phyloP scores from a whole-genome alignment of 345 rosid species.

The Euphorbia pulcherrima region DNA sequence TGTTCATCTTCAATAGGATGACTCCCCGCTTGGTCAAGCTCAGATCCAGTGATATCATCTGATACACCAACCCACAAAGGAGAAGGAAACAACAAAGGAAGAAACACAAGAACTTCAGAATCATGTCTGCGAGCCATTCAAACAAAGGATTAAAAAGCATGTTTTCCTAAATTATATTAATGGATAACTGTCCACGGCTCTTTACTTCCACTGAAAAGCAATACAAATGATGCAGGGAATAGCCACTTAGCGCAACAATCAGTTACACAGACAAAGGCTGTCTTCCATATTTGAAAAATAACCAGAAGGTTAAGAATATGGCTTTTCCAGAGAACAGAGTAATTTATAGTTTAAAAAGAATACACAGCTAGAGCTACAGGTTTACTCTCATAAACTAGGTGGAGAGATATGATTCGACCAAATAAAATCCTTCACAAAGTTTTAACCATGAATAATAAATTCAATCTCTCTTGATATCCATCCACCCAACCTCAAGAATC shows the following conservation, averaged over 20 bases:
- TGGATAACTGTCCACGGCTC: neutral
- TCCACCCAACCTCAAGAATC: neutral
- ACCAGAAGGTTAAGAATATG: neutral
- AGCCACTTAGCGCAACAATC: neutral
- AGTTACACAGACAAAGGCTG: neutral
- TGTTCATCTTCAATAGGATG: constrained; percentile 23
- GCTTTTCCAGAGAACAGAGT: neutral
- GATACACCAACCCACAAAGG: constrained; percentile 16
- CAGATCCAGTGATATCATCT: constrained; percentile 70
- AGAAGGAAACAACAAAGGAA: constrained; percentile 1
- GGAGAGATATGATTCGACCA: neutral
- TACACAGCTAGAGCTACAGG: neutral
- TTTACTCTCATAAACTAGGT: neutral
- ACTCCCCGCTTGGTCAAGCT: constrained; percentile 32
- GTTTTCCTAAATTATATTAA: neutral
- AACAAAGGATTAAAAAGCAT: neutral
- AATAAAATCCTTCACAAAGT: neutral
- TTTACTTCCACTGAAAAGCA: neutral
- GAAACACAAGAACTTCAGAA: neutral
- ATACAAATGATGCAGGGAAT: neutral
- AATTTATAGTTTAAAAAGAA: neutral
- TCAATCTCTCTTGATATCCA: neutral
- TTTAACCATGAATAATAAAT: neutral
- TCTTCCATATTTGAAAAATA: neutral
- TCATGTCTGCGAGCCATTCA: neutral